Evolutionary conservation across 2,329 filamentous ascomycete species (phyloP).

Genomic region (Dothistroma pini): DNA sequence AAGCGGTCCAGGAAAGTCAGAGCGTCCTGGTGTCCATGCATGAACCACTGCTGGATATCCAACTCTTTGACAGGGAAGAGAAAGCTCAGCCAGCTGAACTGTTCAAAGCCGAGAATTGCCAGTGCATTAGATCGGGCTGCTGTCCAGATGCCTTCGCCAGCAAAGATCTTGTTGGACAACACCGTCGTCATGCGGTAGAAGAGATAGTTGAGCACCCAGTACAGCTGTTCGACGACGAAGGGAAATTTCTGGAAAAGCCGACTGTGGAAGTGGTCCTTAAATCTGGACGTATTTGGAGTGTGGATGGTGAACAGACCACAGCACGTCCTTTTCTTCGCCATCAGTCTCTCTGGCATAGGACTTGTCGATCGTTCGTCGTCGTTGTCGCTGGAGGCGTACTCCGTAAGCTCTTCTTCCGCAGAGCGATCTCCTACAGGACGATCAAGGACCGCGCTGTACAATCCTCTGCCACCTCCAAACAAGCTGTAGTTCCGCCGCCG

Average conservation of each 20-base stretch:
- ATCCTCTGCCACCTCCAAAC: slow-evolving; percentile 35
- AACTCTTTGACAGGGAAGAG: slow-evolving; percentile 52
- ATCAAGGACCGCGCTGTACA: slow-evolving; percentile 36
- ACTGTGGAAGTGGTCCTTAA: slow-evolving; percentile 57
- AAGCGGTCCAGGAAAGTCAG: slow-evolving; percentile 55
- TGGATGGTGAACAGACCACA: slow-evolving; percentile 49
- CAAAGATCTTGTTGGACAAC: slow-evolving; percentile 32
- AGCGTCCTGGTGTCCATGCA: slow-evolving; percentile 51
- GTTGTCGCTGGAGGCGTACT: slow-evolving; percentile 33
- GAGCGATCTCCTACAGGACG: slow-evolving; percentile 3
- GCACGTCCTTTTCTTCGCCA: slow-evolving; percentile 50
- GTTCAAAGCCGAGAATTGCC: slow-evolving; percentile 52
- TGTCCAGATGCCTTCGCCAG: slow-evolving; percentile 51
- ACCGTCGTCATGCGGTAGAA: slow-evolving; percentile 55
- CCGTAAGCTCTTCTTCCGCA: slow-evolving; percentile 37
- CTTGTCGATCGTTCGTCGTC: slow-evolving; percentile 35
- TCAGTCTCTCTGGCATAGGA: slow-evolving; percentile 37
- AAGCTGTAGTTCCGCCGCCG: slow-evolving; percentile 42
- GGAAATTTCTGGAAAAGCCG: slow-evolving; percentile 63
- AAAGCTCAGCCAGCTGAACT: slow-evolving; percentile 48
- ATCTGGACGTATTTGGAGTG: slow-evolving; percentile 45
- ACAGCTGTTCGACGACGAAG: slow-evolving; percentile 69
- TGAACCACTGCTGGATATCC: slow-evolving; percentile 55
- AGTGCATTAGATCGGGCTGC: slow-evolving; percentile 54
- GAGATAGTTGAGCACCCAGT: slow-evolving; percentile 64